phyloP scores from a whole-genome alignment of 139 green algal species.

The Dunaliella primolecta region DNA sequence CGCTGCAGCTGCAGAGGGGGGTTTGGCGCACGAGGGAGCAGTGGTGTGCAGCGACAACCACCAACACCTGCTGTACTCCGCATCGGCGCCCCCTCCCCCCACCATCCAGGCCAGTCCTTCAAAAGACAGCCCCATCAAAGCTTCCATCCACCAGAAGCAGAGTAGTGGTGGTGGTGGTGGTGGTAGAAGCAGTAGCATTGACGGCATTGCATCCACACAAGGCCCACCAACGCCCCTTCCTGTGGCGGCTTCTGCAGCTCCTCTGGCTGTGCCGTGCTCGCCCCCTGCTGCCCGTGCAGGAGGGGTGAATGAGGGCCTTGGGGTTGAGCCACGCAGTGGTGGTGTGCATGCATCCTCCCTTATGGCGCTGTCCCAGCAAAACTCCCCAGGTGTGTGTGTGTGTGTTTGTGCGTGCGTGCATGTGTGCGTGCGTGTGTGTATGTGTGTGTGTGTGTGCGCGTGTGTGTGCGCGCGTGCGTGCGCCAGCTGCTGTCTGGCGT shows the following conservation, averaged over 20 bases:
- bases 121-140: too few species aligned
- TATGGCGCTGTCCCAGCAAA: background rate
- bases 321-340: too few species aligned
- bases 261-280: background rate
- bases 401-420: background rate
- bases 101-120: too few species aligned
- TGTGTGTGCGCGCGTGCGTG: too few species aligned
- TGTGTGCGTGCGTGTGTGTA: too few species aligned
- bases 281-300: too few species aligned
- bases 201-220: background rate
- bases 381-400: background rate
- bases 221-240: background rate
- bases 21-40: background rate
- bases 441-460: too few species aligned
- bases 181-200: background rate
- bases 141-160: background rate
- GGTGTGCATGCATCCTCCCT: too few species aligned
- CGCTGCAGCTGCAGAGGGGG: background rate
- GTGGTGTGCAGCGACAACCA: too few species aligned
- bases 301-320: background rate
- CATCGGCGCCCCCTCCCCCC: background rate
- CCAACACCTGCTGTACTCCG: background rate
- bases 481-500: too few species aligned
- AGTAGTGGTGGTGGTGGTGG: too few species aligned
- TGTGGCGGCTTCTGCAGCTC: background rate